These are phyloP conservation scores for Populus pruinosa DNA, from an alignment of 345 rosid genomes.

Conservation along the genomic window DNA sequence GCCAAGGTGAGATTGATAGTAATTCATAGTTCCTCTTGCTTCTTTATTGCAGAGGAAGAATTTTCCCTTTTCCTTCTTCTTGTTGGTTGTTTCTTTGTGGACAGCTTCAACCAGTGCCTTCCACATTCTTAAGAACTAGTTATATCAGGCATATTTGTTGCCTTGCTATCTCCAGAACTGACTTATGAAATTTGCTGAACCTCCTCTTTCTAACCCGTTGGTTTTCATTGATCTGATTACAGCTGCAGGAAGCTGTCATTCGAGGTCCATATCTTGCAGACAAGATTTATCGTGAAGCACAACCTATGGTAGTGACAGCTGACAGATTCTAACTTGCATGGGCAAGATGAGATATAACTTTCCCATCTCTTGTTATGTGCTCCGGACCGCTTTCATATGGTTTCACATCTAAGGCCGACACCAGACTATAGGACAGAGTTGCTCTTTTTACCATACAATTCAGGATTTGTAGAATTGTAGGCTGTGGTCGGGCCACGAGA, in stretches of 20 bases:
- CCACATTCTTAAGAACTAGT: no score
- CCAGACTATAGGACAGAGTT: neutral
- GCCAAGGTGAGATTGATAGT: conserved; percentile 48
- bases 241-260: conserved; percentile 83
- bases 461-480: neutral
- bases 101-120: no score
- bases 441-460: neutral
- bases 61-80: no score
- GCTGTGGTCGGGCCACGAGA: neutral
- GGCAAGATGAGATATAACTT: neutral
- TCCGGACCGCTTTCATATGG: neutral
- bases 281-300: conserved; percentile 43
- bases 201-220: neutral
- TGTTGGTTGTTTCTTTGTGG: no score
- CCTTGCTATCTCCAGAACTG: no score
- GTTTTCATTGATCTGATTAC: conserved; percentile 13
- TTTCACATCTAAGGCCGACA: neutral
- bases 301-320: conserved; percentile 72
- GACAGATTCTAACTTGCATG: conserved; percentile 50
- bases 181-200: neutral
- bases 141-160: no score
- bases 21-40: neutral
- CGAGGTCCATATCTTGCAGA: conserved; percentile 68
- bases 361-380: neutral
- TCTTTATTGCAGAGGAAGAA: no score